A percentile compares a stretch with the other conserved stretches of the same genome.
Conservation (phyloP, 495 filamentous ascomycete genomes). For the Acidiella bohemica region DNA sequence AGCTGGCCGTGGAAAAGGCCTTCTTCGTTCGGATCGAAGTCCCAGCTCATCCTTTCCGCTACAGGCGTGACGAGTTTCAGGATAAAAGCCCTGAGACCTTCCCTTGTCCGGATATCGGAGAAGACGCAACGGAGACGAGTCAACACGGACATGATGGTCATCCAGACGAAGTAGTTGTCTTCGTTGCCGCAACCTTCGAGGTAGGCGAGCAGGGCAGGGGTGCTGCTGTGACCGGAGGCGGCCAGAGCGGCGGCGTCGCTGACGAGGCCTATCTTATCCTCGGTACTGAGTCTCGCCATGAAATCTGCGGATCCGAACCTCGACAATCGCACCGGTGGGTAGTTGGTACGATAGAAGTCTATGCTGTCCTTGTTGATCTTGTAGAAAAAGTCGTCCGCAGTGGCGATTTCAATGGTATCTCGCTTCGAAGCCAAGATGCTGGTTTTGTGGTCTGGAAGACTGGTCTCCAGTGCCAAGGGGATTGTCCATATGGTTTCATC, state of each 20-base stretch:
- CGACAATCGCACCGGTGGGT: constrained; percentile 65
- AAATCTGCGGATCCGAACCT: constrained; percentile 63
- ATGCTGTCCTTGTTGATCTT: constrained; percentile 80
- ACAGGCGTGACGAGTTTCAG: constrained; percentile 56
- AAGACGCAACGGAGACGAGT: constrained; percentile 52
- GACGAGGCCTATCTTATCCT: constrained; percentile 84
- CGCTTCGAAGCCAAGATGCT: constrained; percentile 59
- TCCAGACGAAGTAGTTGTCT: constrained; percentile 73
- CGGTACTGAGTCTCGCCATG: constrained; percentile 54
- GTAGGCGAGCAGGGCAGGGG: constrained; percentile 64
- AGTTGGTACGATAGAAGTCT: constrained; percentile 89
- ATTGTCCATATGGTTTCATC: constrained; percentile 95
- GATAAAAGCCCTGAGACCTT: constrained; percentile 59
- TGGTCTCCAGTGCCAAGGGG: constrained; percentile 63
- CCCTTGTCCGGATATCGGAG: constrained; percentile 41
- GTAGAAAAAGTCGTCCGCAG: constrained; percentile 69
- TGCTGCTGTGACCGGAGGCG: constrained; percentile 68
- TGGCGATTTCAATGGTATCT: constrained; percentile 57
- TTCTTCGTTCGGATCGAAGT: constrained; percentile 59
- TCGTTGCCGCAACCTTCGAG: constrained; percentile 72
- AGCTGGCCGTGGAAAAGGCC: constrained; percentile 70
- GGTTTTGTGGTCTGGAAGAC: constrained; percentile 38
- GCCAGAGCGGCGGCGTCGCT: constrained; percentile 88
- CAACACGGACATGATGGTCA: constrained; percentile 60
- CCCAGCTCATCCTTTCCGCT: constrained; percentile 73